Evolutionary conservation across 371 early-diverging fungal genomes (phyloP), one percentile per base, ranked within the genome.

Genomic region (Fennellomyces sp.): DNA sequence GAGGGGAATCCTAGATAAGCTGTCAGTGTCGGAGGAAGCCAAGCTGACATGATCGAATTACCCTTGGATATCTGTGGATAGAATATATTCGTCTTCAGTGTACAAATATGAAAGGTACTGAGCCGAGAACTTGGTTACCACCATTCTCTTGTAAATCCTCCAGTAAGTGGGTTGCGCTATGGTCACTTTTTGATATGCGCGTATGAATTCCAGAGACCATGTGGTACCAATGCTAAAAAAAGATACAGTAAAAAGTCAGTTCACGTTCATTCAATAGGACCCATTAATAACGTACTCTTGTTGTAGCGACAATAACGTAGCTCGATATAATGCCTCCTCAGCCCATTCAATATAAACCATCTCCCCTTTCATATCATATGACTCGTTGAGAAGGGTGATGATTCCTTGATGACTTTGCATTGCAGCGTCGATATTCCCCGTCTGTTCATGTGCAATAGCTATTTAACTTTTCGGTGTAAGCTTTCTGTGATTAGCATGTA

Each of bases 241-340:
- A 10, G 39, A 39, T 15, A 39, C 17, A 39, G 10, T 11, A 5
- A 17, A 11, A 39, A 15, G 10, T 39, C 39, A 39, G 6, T 39
- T 39, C 5, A 11, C 39, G n/a, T 4, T 4, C 15, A 11, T 39
- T 39, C 39, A 5, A n/a, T 15, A 11, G 5, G n/a, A 11, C 5
- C 15, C 17, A 6, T 13, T 13, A 33, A 39, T 75, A 33, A 39
- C 57, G 15, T 81, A 83, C 86, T 80, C 70, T 26, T 72, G 63
- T 42, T 75, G 70, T 52, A 86, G 35, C 33, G 78, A 72, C 13
- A 56, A 23, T 55, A 88, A 59, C 2, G 85, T 70, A 6, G 81
- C 77, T 23, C 88, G 79, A 63, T 88, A 90, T 56, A 90, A 71
- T 26, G 87, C 87, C 45, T 86, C 87, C 50, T 91, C 89, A 5